Conservation (phyloP, 305 asterid genomes). For the Rubia balearica region DNA sequence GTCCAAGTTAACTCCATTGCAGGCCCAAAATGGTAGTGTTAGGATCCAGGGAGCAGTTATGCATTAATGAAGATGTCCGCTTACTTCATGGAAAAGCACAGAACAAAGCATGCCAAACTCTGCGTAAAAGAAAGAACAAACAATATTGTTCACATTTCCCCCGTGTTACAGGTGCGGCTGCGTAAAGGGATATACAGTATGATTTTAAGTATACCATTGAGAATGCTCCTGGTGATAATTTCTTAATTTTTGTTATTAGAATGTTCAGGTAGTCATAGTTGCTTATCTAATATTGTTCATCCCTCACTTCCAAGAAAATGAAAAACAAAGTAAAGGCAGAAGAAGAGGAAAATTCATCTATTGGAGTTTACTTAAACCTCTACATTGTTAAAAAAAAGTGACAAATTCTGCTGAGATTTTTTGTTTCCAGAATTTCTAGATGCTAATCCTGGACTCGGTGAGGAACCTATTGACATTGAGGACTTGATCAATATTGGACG, state of each 20-base stretch:
- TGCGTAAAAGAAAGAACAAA: slow-evolving; percentile 66
- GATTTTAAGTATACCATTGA: background rate
- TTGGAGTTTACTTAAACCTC: background rate
- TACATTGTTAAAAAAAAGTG: background rate
- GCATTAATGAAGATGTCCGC: slow-evolving; percentile 87
- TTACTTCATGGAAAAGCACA: slow-evolving; percentile 83
- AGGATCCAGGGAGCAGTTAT: slow-evolving; percentile 97
- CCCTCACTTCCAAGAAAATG: background rate
- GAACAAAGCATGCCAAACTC: slow-evolving; percentile 83
- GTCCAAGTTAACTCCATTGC: slow-evolving; percentile 20
- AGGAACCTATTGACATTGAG: slow-evolving; percentile 96
- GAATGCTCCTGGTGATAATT: background rate
- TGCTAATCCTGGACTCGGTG: slow-evolving; percentile 68
- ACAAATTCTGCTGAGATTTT: slow-evolving; percentile 2
- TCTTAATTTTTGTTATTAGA: background rate
- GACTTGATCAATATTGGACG: slow-evolving; percentile 89
- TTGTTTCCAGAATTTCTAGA: slow-evolving; percentile 52
- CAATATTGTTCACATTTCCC: slow-evolving; percentile 67
- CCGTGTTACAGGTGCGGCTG: slow-evolving; percentile 65
- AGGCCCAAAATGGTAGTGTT: slow-evolving; percentile 96
- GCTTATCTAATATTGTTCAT: background rate
- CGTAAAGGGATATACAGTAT: background rate
- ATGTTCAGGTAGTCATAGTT: background rate
- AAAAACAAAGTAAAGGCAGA: background rate
- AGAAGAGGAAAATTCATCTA: background rate